Evolutionary conservation across 2,329 filamentous ascomycete species (phyloP).

Genomic region (Bertia moriformis): DNA sequence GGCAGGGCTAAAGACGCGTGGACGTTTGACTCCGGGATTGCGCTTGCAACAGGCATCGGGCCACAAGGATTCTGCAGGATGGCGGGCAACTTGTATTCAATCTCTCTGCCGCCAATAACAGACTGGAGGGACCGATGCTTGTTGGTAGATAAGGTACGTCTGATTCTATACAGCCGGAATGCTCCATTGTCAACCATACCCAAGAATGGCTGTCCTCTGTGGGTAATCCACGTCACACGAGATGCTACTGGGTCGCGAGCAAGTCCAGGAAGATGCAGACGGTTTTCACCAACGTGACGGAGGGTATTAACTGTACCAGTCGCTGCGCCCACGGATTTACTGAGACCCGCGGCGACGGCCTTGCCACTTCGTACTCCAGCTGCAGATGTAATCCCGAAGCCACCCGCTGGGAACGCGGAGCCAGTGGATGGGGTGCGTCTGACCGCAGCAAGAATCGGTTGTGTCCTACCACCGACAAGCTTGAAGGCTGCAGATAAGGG

Average conservation of each 20-base stretch:
- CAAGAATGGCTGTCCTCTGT: conserved; percentile 17
- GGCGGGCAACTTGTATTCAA: conserved; percentile 28
- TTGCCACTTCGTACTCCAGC: conserved; percentile 27
- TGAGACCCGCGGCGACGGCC: conserved; percentile 29
- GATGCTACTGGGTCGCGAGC: conserved; percentile 17
- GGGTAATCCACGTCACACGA: conserved; percentile 24
- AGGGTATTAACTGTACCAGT: conserved; percentile 29
- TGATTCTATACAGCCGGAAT: conserved; percentile 23
- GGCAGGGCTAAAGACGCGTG: neutral
- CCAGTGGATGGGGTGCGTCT: conserved; percentile 26
- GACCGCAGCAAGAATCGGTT: conserved; percentile 29
- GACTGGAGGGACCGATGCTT: conserved; percentile 23
- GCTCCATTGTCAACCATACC: conserved; percentile 22
- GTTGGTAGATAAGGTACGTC: conserved; percentile 18
- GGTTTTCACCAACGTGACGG: conserved; percentile 30
- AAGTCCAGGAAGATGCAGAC: conserved; percentile 24
- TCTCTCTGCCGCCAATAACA: conserved; percentile 23
- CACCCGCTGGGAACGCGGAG: conserved; percentile 20
- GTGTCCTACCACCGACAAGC: conserved; percentile 26
- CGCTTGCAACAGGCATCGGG: conserved; percentile 14
- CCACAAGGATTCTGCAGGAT: conserved; percentile 20
- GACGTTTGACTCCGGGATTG: conserved; percentile 8
- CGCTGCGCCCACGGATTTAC: conserved; percentile 28
- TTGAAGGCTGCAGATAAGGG: conserved; percentile 28
- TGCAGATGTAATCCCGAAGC: conserved; percentile 24